Conservation (phyloP, 176 grass and related monocot species). For the Thalia dealbata region DNA sequence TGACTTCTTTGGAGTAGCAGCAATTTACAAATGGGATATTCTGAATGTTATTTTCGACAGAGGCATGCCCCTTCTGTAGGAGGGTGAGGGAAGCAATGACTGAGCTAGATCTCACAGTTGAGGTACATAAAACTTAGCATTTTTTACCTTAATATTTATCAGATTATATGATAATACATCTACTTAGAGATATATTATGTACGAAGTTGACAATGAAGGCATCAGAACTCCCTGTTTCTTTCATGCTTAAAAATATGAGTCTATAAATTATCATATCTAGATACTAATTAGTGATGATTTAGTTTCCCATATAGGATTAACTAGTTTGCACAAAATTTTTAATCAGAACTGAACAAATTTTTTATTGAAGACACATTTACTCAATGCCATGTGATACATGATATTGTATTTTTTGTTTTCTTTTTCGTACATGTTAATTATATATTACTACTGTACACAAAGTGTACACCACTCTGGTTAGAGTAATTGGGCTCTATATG, state of each 20-base stretch:
- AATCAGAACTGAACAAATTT: background rate
- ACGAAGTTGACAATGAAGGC: background rate
- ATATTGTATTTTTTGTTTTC: background rate
- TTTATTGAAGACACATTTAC: background rate
- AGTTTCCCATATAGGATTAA: background rate
- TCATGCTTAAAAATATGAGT: background rate
- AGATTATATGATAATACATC: background rate
- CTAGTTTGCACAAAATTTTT: background rate
- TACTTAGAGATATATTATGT: background rate
- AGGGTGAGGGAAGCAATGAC: slow-evolving; percentile 90
- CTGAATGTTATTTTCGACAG: slow-evolving; percentile 36
- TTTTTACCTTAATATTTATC: background rate
- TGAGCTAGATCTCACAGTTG: slow-evolving; percentile 74
- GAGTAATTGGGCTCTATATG: too few relatives aligned
- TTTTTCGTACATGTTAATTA: background rate
- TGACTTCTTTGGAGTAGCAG: background rate
- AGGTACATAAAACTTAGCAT: slow-evolving; percentile 30
- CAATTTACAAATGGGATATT: slow-evolving; percentile 13
- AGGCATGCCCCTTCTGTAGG: slow-evolving; percentile 96
- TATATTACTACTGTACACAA: too few relatives aligned
- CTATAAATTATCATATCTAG: background rate
- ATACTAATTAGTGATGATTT: background rate
- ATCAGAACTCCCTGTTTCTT: background rate
- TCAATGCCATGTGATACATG: background rate
- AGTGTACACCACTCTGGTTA: too few relatives aligned